Base-by-base conservation (phyloP, 352 stramenopile genomes). In the Phytophthora kernoviae region DNA sequence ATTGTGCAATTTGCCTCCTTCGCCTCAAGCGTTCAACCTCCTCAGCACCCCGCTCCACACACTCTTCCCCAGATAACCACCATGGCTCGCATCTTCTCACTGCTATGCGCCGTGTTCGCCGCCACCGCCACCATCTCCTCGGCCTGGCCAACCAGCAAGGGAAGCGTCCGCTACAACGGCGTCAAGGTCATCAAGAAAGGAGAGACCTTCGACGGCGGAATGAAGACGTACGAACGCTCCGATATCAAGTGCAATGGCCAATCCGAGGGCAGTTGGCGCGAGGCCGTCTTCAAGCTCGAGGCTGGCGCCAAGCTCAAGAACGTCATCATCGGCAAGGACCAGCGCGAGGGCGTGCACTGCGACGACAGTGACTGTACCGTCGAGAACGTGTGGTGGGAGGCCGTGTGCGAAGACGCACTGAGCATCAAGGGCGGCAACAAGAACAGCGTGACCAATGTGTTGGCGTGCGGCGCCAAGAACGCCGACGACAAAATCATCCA, bases 191-290 rank as follows among this genome's bases (percentile, higher is more conserved):
- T 81, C 39, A 67, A 75, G 32, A 73, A 68, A 10, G 71, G 64
- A 5, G 47, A 56, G 10, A 60, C 58, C 42, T 81, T 79, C 42
- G 76, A 83, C 47, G 76, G 76, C 36, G 64, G 73, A n/a, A 77
- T 77, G 64, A 71, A 84, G 66, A 87, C 70, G 18, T 87, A 83
- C 67, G 59, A 84, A 30, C 74, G 68, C 21, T 77, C 68, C 32
- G 55, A 81, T 48, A 64, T 79, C 34, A 58, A 33, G 52, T 84
- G 75, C 56, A 42, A 68, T 2, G 60, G 47, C 30, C 60, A 68
- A 45, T 55, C 53, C 5, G 65, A 70, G 42, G 56, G 50, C 27
- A 44, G 37, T 10, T 45, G 43, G 18, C 51, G 27, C 5, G 56
- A 66, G 32, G 62, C 67, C 17, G 54, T 75, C 21, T 75, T 75